Evolutionary conservation across 106 monocot species (phyloP), one percentile per base, ranked within the genome.

Genomic region (Dactylorhiza incarnata): DNA sequence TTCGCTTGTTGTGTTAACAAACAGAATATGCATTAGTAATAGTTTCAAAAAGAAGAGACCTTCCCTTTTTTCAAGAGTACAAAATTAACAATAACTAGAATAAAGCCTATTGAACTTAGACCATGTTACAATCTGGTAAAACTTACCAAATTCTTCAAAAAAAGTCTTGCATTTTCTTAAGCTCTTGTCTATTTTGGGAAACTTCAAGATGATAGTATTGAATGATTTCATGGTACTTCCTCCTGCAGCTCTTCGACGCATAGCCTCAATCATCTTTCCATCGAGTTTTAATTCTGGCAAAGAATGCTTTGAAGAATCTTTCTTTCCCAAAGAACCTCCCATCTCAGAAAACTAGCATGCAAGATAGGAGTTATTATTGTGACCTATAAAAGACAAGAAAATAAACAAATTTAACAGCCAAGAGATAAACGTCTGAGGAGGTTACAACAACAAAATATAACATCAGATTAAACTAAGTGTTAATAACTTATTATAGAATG

Each of bases 111-210:
- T 17, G 7, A 45, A 69, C 2, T 45, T 69, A 37, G 45, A 46
- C 69, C 9, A 37, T 45, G 69, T 16, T 17, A 12, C 6, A 4
- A 69, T 46, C 69, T 0, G 15, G 45, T 46, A 49, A 72, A 72
- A 53, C 86, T 85, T 43, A 91, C 94, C 94, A 83, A 94, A 94
- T 68, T 91, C 79, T 68, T 91, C 83, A 79, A 94, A 94, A 61
- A 88, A 83, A 22, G 83, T 78, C 80, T 86, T 89, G 94, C 91
- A 94, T 2, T 91, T 94, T 74, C 85, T 85, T n/a, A 94, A 85
- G 71, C 85, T 91, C 58, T 91, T 85, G 70, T 94, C 94, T 47
- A 94, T 94, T 70, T 85, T 94, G 11, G 86, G 89, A 67, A 94
- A 94, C 76, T 94, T 94, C 75, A 94, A 68, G 23, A 94, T 94